A percentile compares a stretch with the other conserved stretches of the same genome.
These are phyloP conservation scores for Suhomyces pyralidae DNA, from an alignment of 805 yeast species.

Conservation along the genomic window DNA sequence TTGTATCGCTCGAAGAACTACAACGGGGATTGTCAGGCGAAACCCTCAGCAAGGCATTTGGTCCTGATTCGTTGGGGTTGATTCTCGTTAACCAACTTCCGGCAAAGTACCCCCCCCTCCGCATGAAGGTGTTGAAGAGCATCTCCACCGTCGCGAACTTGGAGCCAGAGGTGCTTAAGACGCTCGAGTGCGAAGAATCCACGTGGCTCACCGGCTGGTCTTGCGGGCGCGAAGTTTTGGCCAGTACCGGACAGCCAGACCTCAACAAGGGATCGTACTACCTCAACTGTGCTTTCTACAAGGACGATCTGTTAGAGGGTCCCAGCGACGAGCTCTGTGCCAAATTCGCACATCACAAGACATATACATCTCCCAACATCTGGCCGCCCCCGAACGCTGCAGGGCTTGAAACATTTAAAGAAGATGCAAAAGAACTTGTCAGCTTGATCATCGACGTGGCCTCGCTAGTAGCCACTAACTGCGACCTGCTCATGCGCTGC, in stretches of 20 bases:
- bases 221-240: constrained; percentile 51
- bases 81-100: constrained; percentile 48
- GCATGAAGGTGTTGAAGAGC: constrained; percentile 41
- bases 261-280: constrained; percentile 55
- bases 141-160: constrained; percentile 44
- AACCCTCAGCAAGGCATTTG: constrained; percentile 46
- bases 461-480: constrained; percentile 48
- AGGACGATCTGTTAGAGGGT: constrained; percentile 43
- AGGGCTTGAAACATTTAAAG: constrained; percentile 33
- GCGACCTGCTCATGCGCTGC: constrained; percentile 43
- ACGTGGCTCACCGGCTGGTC: constrained; percentile 62
- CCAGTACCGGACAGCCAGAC: constrained; percentile 43
- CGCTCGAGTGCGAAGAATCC: constrained; percentile 48
- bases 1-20: constrained; percentile 29
- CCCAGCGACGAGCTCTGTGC: constrained; percentile 35
- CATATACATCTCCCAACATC: constrained; percentile 48
- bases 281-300: constrained; percentile 55
- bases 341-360: constrained; percentile 32
- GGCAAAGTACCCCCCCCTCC: constrained; percentile 29
- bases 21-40: constrained; percentile 27
- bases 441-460: constrained; percentile 49
- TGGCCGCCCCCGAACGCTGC: constrained; percentile 42
- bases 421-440: constrained; percentile 37
- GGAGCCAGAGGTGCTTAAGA: constrained; percentile 27
- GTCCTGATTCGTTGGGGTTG: constrained; percentile 54